Evolutionary conservation across 2,329 filamentous ascomycete species (phyloP).

Genomic region (Trichoderma simmonsii): DNA sequence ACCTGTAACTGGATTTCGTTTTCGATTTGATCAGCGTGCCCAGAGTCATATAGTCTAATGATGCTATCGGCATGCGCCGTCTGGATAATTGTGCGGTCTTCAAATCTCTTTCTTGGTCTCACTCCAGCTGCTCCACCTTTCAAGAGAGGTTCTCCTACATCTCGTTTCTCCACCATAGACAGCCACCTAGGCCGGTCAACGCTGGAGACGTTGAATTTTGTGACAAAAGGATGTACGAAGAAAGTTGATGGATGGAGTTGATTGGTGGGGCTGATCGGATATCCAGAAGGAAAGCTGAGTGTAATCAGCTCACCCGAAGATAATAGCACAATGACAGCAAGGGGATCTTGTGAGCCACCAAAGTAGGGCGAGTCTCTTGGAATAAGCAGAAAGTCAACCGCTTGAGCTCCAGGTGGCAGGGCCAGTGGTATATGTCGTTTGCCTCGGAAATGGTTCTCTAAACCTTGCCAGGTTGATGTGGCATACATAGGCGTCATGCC

Average conservation of each 20-base stretch:
- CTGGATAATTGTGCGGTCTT: conserved; percentile 79
- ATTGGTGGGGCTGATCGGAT: conserved; percentile 87
- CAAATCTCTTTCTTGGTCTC: conserved; percentile 70
- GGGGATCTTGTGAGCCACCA: conserved; percentile 82
- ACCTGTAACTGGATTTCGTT: conserved; percentile 79
- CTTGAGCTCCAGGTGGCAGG: conserved; percentile 72
- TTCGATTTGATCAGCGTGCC: conserved; percentile 89
- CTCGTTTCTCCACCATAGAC: conserved; percentile 80
- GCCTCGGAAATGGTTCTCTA: conserved; percentile 75
- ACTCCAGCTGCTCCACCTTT: conserved; percentile 73
- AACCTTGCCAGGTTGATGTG: conserved; percentile 83
- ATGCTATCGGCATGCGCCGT: conserved; percentile 89
- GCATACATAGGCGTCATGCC: conserved; percentile 86
- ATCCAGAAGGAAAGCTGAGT: conserved; percentile 86
- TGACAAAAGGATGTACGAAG: conserved; percentile 87
- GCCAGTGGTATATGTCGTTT: conserved; percentile 69
- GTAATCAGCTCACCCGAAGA: conserved; percentile 87
- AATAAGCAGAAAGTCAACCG: conserved; percentile 77
- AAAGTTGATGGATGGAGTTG: conserved; percentile 84
- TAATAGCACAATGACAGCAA: conserved; percentile 75
- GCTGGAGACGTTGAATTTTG: conserved; percentile 65
- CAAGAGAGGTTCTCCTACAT: conserved; percentile 73
- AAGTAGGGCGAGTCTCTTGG: conserved; percentile 83
- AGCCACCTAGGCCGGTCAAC: conserved; percentile 82
- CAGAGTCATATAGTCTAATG: conserved; percentile 88